Percentiles rank a stretch among this genome's conserved stretches.
These are phyloP conservation scores for Tolypocladium guangdongense DNA, from an alignment of 2,329 filamentous ascomycete genomes.

Conservation along the genomic window DNA sequence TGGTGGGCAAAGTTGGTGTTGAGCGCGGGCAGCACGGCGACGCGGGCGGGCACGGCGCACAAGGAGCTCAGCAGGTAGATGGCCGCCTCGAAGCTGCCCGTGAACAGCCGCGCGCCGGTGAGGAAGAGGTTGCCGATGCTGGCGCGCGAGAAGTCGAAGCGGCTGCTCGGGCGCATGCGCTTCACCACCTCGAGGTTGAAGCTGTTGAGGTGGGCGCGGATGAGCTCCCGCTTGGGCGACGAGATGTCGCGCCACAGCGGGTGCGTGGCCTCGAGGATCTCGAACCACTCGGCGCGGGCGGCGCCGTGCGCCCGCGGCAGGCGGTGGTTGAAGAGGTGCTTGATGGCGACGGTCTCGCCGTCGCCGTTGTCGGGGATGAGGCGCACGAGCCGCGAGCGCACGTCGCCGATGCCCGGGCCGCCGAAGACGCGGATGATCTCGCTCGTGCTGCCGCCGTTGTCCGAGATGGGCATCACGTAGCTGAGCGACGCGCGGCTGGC, in stretches of 20 bases:
- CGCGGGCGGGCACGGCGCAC: slow-evolving; percentile 66
- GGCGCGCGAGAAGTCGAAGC: slow-evolving; percentile 67
- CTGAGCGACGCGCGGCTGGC: slow-evolving; percentile 58
- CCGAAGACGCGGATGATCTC: slow-evolving; percentile 92
- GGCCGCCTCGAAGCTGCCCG: slow-evolving; percentile 82
- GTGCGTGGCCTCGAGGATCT: slow-evolving; percentile 77
- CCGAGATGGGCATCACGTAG: slow-evolving; percentile 90
- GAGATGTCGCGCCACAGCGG: slow-evolving; percentile 61
- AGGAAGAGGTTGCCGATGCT: slow-evolving; percentile 73
- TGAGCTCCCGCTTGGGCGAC: slow-evolving; percentile 63
- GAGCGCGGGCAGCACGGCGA: slow-evolving; percentile 77
- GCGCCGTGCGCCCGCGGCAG: slow-evolving; percentile 46
- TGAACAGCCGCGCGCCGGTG: slow-evolving; percentile 79
- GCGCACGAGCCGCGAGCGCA: slow-evolving; percentile 61
- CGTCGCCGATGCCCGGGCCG: slow-evolving; percentile 58
- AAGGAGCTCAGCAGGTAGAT: slow-evolving; percentile 85
- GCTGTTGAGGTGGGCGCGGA: slow-evolving; percentile 66
- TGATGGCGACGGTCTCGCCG: slow-evolving; percentile 63
- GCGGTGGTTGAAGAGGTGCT: slow-evolving; percentile 77
- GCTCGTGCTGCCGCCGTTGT: slow-evolving; percentile 90
- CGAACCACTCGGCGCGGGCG: slow-evolving; percentile 73
- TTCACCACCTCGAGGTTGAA: slow-evolving; percentile 72
- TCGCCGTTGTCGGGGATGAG: slow-evolving; percentile 62
- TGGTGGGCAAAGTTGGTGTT: slow-evolving; percentile 95
- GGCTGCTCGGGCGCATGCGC: slow-evolving; percentile 58